Evolutionary conservation across 2,329 filamentous ascomycete species (phyloP).

Genomic region (Aspergillus spinulosporus): DNA sequence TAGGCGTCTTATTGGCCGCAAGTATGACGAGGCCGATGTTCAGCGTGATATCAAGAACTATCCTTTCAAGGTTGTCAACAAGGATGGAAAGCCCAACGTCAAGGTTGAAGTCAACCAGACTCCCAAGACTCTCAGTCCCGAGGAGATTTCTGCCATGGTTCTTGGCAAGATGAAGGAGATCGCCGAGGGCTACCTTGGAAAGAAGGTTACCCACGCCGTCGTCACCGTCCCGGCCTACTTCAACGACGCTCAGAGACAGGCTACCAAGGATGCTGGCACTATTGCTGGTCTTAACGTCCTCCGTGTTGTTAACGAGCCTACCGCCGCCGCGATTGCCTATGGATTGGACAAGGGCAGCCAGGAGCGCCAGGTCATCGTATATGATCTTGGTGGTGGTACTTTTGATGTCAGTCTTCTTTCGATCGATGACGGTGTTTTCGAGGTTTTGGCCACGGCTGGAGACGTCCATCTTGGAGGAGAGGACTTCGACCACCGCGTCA

Average conservation of each 20-base stretch:
- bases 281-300: conserved; percentile 94
- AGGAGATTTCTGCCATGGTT: conserved; percentile 68
- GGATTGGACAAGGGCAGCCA: conserved; percentile 82
- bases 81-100: conserved; percentile 86
- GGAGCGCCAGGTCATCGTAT: conserved; percentile 87
- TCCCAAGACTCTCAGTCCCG: conserved; percentile 64
- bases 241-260: conserved; percentile 97
- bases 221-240: conserved; percentile 97
- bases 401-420: conserved; percentile 93
- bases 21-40: conserved; percentile 79
- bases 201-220: conserved; percentile 65
- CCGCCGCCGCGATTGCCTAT: conserved; percentile 91
- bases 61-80: conserved; percentile 90
- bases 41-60: conserved; percentile 97
- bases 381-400: conserved; percentile 91
- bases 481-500: conserved; percentile 97
- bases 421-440: conserved; percentile 89
- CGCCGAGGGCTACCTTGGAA: conserved; percentile 62
- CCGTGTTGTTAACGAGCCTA: conserved; percentile 95
- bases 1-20: conserved; percentile 82
- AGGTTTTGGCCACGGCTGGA: conserved; percentile 92
- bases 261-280: conserved; percentile 89
- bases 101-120: conserved; percentile 62
- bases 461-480: conserved; percentile 97
- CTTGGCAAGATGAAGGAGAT: conserved; percentile 68